These are phyloP conservation scores for Periconia digitata DNA, from an alignment of 2,329 filamentous ascomycete species.

Conservation along the genomic window DNA sequence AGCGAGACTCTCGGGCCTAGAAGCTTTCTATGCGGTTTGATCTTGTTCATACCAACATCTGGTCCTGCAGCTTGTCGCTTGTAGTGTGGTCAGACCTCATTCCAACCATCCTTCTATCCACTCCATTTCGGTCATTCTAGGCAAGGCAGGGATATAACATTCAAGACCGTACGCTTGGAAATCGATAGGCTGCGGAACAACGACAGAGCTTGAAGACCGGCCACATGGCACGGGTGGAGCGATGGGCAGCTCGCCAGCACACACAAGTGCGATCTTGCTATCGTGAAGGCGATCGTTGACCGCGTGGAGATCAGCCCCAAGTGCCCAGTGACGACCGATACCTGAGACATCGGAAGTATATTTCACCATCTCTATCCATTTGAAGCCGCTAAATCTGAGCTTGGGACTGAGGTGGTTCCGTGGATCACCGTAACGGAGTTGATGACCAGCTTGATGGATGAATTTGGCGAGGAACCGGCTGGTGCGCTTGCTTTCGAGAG, in stretches of 20 bases:
- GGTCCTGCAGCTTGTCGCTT: neutral
- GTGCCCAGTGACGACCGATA: conserved; percentile 9
- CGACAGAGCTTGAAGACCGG: neutral
- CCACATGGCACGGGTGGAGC: neutral
- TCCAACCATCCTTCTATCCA: conserved; percentile 11
- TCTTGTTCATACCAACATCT: neutral
- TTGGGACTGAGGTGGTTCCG: neutral
- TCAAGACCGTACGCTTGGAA: conserved; percentile 10
- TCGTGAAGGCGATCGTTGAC: conserved; percentile 7
- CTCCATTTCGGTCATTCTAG: conserved; percentile 4
- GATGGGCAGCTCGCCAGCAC: conserved; percentile 6
- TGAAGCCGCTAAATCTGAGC: conserved; percentile 1
- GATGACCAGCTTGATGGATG: conserved; percentile 11
- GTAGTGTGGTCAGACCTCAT: conserved; percentile 2
- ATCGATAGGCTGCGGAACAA: conserved; percentile 7
- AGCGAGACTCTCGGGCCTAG: too few relatives aligned
- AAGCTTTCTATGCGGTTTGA: too few relatives aligned
- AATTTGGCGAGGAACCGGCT: conserved; percentile 9
- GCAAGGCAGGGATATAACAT: conserved; percentile 8
- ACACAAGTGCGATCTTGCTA: conserved; percentile 5
- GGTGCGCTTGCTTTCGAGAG: conserved; percentile 6
- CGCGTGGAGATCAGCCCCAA: conserved; percentile 10
- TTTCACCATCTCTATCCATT: conserved; percentile 10
- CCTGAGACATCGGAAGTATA: conserved; percentile 8
- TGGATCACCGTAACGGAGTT: conserved; percentile 2